Percentiles rank a stretch among this genome's conserved stretches.
Conservation (phyloP, 805 yeast genomes). For the Starmerella powellii region DNA sequence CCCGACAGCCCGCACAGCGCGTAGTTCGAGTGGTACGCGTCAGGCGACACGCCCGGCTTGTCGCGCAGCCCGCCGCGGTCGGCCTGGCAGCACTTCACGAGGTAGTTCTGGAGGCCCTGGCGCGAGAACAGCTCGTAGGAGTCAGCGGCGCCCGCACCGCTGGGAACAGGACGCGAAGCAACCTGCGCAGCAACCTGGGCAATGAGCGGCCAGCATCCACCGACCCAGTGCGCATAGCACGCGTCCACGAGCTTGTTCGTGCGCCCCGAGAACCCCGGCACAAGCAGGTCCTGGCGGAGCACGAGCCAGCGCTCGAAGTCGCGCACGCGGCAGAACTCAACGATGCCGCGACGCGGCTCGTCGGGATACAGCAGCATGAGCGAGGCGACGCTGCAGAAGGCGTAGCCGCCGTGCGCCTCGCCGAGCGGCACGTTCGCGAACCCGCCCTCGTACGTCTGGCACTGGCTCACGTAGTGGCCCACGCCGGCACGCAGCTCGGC, state of each 20-base stretch:
- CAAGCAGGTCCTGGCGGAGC: conserved; percentile 52
- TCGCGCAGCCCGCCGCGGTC: conserved; percentile 68
- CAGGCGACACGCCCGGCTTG: conserved; percentile 72
- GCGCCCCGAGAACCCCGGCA: conserved; percentile 83
- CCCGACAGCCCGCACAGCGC: conserved; percentile 61
- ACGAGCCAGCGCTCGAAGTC: conserved; percentile 49
- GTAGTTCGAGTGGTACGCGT: conserved; percentile 86
- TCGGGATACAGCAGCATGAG: conserved; percentile 36
- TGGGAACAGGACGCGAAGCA: not conserved
- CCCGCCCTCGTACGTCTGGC: conserved; percentile 95
- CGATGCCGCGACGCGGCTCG: conserved; percentile 28
- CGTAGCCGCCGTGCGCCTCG: conserved; percentile 97
- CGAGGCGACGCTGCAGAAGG: conserved; percentile 76
- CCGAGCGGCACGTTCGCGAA: conserved; percentile 71
- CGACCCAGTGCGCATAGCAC: conserved; percentile 93
- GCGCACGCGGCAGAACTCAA: conserved; percentile 37
- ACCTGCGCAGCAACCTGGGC: conserved; percentile 38
- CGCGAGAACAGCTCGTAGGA: conserved; percentile 27
- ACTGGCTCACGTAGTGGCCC: conserved; percentile 46
- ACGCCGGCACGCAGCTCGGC: conserved; percentile 45
- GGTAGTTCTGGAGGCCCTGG: conserved; percentile 47
- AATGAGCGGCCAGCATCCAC: conserved; percentile 55
- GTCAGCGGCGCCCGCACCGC: not conserved
- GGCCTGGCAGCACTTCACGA: conserved; percentile 64
- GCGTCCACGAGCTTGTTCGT: conserved; percentile 91